phyloP scores from a whole-genome alignment of 2,329 filamentous ascomycete genomes.

The Leptographium procerum region DNA sequence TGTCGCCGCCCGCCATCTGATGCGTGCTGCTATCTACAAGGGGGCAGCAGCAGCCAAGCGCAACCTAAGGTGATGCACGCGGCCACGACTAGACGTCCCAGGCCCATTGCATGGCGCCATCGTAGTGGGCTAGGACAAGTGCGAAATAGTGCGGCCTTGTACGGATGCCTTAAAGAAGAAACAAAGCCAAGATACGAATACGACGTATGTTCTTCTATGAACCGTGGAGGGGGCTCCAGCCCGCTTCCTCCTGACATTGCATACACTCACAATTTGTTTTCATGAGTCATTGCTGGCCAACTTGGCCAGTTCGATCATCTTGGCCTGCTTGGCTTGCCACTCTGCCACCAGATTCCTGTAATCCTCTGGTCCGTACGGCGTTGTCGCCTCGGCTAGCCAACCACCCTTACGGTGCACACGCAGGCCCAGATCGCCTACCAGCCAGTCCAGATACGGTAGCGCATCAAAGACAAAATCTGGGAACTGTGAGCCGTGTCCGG shows the following conservation, averaged over 20 bases:
- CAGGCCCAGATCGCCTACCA: constrained; percentile 56
- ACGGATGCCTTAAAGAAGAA: too few relatives aligned
- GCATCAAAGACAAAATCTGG: constrained; percentile 69
- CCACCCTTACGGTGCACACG: constrained; percentile 43
- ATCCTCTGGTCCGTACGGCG: constrained; percentile 48
- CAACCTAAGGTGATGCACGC: constrained; percentile 20
- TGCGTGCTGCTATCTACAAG: constrained; percentile 21
- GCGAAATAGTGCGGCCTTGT: too few relatives aligned
- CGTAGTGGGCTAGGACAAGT: too few relatives aligned
- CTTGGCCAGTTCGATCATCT: constrained; percentile 8
- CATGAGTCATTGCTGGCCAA: neutral
- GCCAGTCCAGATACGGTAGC: constrained; percentile 59
- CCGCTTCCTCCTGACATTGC: neutral
- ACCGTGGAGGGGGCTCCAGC: neutral
- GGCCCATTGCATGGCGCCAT: too few relatives aligned
- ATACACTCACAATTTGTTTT: neutral
- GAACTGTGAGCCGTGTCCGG: constrained; percentile 48
- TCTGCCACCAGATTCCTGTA: constrained; percentile 43
- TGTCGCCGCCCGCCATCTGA: constrained; percentile 23
- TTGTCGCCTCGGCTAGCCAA: constrained; percentile 37
- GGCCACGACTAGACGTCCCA: neutral
- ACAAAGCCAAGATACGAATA: too few relatives aligned
- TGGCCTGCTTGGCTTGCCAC: constrained; percentile 20
- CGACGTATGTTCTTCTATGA: neutral
- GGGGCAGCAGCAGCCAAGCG: constrained; percentile 19